Base-by-base conservation (phyloP, 2,329 filamentous ascomycete species). In the Fusarium bactridioides region DNA sequence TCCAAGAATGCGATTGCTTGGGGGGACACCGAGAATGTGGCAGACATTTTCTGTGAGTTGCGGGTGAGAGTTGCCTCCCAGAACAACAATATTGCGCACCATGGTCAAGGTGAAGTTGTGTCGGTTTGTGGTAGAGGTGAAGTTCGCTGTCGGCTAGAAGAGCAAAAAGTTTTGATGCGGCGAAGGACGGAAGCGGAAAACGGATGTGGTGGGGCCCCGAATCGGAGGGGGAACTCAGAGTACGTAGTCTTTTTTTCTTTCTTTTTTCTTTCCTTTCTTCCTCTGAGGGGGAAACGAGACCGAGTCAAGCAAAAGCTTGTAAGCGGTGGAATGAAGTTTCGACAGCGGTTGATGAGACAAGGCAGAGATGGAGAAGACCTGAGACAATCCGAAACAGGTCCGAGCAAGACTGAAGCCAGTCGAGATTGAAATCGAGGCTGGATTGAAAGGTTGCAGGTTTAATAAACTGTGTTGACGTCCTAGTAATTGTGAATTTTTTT, bases 61-160 rank as follows among this genome's bases (percentile, higher is more conserved):
- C 25, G 95, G 95, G 85, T 98, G 95, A 79, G 95, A 97, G 81
- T 93, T 96, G 69, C 96, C 95, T 77, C 95, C 94, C 74, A 99
- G 91, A 71, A 99, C 89, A 79, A 97, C 94, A 74, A 99, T 94
- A 82, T 97, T 97, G 82, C 95, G 92, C 76, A 98, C 95, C 94
- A 98, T 97, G 71, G 75, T 82, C 77, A 50, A 29, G 70, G 61
- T 60, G 66, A 70, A 41, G 55, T 53, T 64, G 44, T 54, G 57
- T 70, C 56, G 74, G 64, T 66, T 65, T 66, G 47, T 40, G 38
- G 59, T 53, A 51, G 59, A 50, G 55, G 47, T 57, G 45, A 51
- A 67, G 43, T 41, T 61, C 51, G 63, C 59, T 54, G 64, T 74
- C 57, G 62, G 67, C 56, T 64, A 63, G 43, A 70, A 41, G 64